These are phyloP conservation scores for Candida anutae DNA, from an alignment of 1,139 yeast genomes.

Conservation along the genomic window DNA sequence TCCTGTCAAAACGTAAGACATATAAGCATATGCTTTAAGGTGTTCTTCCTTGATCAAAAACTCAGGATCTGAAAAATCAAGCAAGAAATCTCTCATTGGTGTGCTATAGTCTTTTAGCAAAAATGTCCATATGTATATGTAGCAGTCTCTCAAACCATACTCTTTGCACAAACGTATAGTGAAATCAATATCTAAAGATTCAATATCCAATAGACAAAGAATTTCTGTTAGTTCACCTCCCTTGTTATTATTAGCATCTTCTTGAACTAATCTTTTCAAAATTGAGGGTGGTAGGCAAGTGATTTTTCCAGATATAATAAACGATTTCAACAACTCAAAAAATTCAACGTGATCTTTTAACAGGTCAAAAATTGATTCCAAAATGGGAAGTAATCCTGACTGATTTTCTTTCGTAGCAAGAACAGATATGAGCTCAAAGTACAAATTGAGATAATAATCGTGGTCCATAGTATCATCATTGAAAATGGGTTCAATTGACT, in stretches of 20 bases:
- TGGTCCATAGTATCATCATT: conserved; percentile 4
- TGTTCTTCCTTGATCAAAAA: conserved; percentile 11
- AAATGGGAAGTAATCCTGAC: conserved; percentile 23
- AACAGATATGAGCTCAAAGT: conserved; percentile 17
- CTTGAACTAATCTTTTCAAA: conserved; percentile 49
- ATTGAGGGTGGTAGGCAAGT: conserved; percentile 51
- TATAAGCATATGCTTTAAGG: conserved; percentile 46
- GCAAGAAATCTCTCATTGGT: conserved; percentile 56
- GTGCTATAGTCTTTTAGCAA: conserved; percentile 58
- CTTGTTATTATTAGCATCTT: conserved; percentile 31
- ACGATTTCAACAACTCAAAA: conserved; percentile 44
- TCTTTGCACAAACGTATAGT: conserved; percentile 53
- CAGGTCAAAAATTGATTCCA: conserved; percentile 49
- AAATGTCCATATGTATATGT: conserved; percentile 60
- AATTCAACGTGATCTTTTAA: conserved; percentile 29
- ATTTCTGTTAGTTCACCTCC: conserved; percentile 54
- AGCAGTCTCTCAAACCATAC: conserved; percentile 49
- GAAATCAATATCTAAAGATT: conserved; percentile 65
- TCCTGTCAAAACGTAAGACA: conserved; percentile 67
- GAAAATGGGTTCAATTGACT: conserved; percentile 40
- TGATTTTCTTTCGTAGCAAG: conserved; percentile 9
- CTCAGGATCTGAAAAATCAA: conserved; percentile 9
- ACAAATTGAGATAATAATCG: conserved; percentile 10
- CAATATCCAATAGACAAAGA: conserved; percentile 56
- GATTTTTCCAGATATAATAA: conserved; percentile 41